Evolutionary conservation across 1,284 basidiomycete genomes (phyloP).

Genomic region (Rhizoctonia solani): DNA sequence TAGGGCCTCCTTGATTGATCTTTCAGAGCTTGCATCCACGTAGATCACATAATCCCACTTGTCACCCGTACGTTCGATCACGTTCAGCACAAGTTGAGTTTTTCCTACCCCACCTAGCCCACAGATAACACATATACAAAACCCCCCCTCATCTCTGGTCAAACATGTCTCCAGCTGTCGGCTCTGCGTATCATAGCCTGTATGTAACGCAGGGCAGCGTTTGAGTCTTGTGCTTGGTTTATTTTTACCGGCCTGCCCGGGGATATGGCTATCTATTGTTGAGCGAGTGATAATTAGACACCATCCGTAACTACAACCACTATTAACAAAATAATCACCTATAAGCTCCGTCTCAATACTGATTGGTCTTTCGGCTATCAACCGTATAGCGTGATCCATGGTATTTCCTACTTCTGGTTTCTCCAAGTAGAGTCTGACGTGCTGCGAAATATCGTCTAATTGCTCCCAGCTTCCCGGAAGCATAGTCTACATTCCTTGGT

Average conservation of each 20-base stretch:
- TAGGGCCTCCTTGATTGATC: neutral
- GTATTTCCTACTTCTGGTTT: neutral
- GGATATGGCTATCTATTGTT: too few relatives aligned
- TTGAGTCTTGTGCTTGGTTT: neutral
- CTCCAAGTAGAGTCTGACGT: conserved; percentile 3
- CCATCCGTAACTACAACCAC: too few relatives aligned
- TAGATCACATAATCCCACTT: neutral
- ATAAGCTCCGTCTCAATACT: too few relatives aligned
- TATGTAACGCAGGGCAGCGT: neutral
- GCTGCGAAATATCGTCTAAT: neutral
- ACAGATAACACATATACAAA: neutral
- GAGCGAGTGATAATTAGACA: too few relatives aligned
- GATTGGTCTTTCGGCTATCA: too few relatives aligned
- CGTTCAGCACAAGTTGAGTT: conserved; percentile 1
- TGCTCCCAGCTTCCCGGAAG: neutral
- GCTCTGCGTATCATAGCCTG: neutral
- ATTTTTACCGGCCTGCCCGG: neutral
- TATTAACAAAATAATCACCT: too few relatives aligned
- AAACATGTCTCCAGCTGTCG: neutral
- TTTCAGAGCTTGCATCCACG: neutral
- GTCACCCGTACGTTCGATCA: neutral
- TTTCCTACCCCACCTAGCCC: conserved; percentile 15
- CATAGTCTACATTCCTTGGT: conserved; percentile 19
- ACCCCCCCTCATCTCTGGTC: neutral
- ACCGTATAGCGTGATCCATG: neutral